phyloP scores from a whole-genome alignment of 2,329 filamentous ascomycete species.

The Ascochyta pisi region DNA sequence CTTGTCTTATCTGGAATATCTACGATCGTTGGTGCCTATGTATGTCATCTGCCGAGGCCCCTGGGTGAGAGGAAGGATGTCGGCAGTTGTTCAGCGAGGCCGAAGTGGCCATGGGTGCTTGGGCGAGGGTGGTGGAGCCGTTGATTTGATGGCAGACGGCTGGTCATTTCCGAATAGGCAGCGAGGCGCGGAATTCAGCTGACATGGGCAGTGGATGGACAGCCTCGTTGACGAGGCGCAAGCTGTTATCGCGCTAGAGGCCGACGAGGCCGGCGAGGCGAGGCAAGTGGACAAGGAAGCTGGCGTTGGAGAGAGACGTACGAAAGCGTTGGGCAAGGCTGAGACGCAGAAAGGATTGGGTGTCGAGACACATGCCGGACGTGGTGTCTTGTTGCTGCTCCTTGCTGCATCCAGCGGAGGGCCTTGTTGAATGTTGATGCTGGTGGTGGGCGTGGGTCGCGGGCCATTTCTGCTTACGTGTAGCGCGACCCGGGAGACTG shows the following conservation, averaged over 20 bases:
- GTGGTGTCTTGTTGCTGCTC: neutral
- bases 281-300: conserved; percentile 1
- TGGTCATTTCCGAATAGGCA: conserved; percentile 16
- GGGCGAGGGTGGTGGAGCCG: conserved; percentile 2
- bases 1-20: neutral
- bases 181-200: conserved; percentile 27
- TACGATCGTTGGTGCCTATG: neutral
- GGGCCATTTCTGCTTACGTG: conserved; percentile 24
- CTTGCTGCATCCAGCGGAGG: conserved; percentile 7
- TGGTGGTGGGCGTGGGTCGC: conserved; percentile 7
- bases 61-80: neutral
- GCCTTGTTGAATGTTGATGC: neutral
- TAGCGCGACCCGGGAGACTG: conserved; percentile 19
- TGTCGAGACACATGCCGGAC: conserved; percentile 2
- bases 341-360: neutral
- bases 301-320: conserved; percentile 10
- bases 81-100: conserved; percentile 8
- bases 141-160: neutral
- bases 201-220: conserved; percentile 27
- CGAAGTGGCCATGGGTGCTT: conserved; percentile 7
- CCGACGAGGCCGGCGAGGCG: conserved; percentile 13
- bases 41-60: neutral
- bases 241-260: conserved; percentile 18
- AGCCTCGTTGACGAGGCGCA: conserved; percentile 13
- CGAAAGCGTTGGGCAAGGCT: conserved; percentile 6